Percentiles rank a stretch among this genome's conserved stretches.
Evolutionary conservation across 1,284 basidiomycete genomes (phyloP).

Genomic region (Trichosporon sp.): DNA sequence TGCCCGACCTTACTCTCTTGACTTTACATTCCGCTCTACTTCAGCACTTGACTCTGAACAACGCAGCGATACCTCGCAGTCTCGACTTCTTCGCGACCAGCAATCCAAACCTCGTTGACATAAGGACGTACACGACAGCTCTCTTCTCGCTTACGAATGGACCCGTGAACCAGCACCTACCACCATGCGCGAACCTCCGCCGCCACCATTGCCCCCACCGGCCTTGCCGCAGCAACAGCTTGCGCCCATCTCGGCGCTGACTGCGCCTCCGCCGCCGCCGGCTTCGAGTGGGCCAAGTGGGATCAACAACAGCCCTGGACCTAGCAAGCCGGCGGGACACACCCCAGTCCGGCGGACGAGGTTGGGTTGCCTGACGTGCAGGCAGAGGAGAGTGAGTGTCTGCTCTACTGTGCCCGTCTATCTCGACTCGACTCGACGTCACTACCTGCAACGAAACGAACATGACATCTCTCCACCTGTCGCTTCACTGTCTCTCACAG

Average conservation of each 20-base stretch:
- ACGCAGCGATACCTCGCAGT: too few relatives aligned
- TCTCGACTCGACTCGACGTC: too few relatives aligned
- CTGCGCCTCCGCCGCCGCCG: background rate
- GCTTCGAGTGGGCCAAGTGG: background rate
- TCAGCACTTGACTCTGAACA: too few relatives aligned
- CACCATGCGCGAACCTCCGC: background rate
- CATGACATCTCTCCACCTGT: too few relatives aligned
- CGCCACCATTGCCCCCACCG: background rate
- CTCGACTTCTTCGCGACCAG: too few relatives aligned
- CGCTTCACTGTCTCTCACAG: too few relatives aligned
- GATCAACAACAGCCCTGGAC: background rate
- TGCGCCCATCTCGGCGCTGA: background rate
- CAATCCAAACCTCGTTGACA: background rate
- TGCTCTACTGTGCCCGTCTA: too few relatives aligned
- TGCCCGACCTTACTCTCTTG: too few relatives aligned
- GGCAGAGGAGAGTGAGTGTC: background rate
- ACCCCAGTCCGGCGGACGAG: background rate
- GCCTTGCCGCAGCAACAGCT: background rate
- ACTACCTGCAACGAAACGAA: too few relatives aligned
- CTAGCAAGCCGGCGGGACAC: background rate
- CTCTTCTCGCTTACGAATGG: too few relatives aligned
- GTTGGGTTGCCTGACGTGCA: slow-evolving; percentile 2
- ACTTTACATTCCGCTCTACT: too few relatives aligned
- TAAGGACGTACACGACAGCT: too few relatives aligned
- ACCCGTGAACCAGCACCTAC: background rate